A percentile compares a stretch with the other conserved stretches of the same genome.
Conservation (phyloP, 345 rosid genomes). For the Gossypium australe region DNA sequence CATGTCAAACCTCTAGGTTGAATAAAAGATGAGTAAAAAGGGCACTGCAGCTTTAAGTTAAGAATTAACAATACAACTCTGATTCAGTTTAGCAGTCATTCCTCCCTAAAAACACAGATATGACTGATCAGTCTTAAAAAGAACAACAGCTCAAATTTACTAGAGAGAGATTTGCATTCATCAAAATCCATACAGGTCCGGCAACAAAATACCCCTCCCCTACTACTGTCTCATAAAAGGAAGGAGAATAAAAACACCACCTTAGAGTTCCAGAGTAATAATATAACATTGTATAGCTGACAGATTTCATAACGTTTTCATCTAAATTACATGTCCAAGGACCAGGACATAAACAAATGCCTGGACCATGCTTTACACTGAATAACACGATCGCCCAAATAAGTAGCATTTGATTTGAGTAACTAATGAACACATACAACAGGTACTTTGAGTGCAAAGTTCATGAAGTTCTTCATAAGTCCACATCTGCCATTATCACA, state of each 20-base stretch:
- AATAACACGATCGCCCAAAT: slow-evolving; percentile 12
- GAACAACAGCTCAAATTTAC: too few relatives aligned
- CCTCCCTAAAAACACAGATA: too few relatives aligned
- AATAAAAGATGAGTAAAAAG: not conserved
- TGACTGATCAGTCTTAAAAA: too few relatives aligned
- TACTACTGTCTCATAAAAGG: not conserved
- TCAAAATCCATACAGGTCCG: too few relatives aligned
- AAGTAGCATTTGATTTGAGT: slow-evolving; percentile 13
- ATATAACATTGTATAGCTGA: not conserved
- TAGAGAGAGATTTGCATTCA: too few relatives aligned
- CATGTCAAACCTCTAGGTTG: not conserved
- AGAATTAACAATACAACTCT: too few relatives aligned
- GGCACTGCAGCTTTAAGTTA: not conserved
- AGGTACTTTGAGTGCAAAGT: slow-evolving; percentile 4
- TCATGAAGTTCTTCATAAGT: slow-evolving; percentile 2
- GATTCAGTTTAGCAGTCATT: too few relatives aligned
- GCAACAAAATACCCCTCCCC: too few relatives aligned
- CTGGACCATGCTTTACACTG: not conserved
- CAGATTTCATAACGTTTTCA: not conserved
- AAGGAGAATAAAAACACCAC: too few relatives aligned
- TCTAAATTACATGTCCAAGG: slow-evolving; percentile 5
- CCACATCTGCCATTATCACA: not conserved
- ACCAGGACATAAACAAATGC: not conserved
- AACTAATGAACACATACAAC: slow-evolving; percentile 18
- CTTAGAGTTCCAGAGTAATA: too few relatives aligned